phyloP scores from a whole-genome alignment of 108 stramenopile genomes.

The Cyclostephanos tholiformis region DNA sequence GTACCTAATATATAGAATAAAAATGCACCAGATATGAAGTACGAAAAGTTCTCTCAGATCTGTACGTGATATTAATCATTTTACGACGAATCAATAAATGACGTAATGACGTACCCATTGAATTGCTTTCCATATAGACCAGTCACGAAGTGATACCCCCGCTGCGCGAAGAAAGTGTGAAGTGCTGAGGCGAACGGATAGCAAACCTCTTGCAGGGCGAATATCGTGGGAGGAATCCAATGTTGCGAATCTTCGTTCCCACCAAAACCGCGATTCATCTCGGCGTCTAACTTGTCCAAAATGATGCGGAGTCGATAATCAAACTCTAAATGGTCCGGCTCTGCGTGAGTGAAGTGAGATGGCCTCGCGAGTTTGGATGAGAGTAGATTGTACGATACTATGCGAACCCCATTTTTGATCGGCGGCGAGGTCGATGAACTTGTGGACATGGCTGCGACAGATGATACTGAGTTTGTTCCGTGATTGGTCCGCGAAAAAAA shows the following conservation, averaged over 20 bases:
- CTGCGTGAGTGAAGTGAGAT: constrained; percentile 63
- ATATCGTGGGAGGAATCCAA: constrained; percentile 36
- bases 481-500: too few species aligned
- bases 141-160: constrained; percentile 88
- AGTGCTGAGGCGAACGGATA: constrained; percentile 74
- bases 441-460: too few species aligned
- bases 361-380: constrained; percentile 81
- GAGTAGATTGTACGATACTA: constrained; percentile 89
- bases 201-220: constrained; percentile 89
- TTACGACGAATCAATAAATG: neutral
- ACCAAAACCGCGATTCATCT: constrained; percentile 51
- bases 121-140: constrained; percentile 89
- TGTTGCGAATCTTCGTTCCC: neutral
- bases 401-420: constrained; percentile 46
- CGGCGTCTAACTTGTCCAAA: constrained; percentile 73
- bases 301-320: constrained; percentile 68
- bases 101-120: constrained; percentile 96
- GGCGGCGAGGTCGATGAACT: constrained; percentile 1
- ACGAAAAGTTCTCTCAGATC: constrained; percentile 3
- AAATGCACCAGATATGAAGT: neutral
- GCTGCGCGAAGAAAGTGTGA: constrained; percentile 83
- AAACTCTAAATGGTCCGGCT: constrained; percentile 69
- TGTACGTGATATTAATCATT: constrained; percentile 29
- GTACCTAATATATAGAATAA: constrained; percentile 39
- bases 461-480: too few species aligned